Conservation (phyloP, 768 basidiomycete species). For the Mycena filopes region DNA sequence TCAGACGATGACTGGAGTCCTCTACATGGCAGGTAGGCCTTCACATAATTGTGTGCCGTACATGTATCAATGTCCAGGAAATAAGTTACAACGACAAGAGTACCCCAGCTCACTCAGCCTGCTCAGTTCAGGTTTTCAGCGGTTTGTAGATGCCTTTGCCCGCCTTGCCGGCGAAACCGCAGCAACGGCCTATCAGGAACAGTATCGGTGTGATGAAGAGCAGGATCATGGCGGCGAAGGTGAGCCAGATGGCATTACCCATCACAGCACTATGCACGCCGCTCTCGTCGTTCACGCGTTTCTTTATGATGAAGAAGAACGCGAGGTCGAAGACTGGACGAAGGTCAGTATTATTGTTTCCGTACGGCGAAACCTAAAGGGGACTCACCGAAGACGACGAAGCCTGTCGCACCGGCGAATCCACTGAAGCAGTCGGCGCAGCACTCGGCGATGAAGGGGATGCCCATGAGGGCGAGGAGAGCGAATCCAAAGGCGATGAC, state of each 20-base stretch:
- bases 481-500: constrained; percentile 29
- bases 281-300: constrained; percentile 59
- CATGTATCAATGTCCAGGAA: not conserved
- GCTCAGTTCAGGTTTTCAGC: constrained; percentile 3
- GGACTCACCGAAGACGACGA: constrained; percentile 62
- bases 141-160: constrained; percentile 27
- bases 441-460: constrained; percentile 69
- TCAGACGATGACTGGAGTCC: not conserved
- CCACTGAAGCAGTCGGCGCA: constrained; percentile 69
- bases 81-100: not conserved
- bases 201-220: constrained; percentile 60
- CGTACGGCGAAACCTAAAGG: too few relatives aligned
- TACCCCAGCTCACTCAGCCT: not conserved
- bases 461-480: constrained; percentile 39
- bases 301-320: constrained; percentile 75
- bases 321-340: constrained; percentile 68
- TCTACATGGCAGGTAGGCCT: not conserved
- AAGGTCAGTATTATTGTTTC: too few relatives aligned
- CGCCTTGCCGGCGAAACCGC: constrained; percentile 24
- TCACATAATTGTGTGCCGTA: not conserved
- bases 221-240: constrained; percentile 68
- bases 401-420: constrained; percentile 66
- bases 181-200: constrained; percentile 32
- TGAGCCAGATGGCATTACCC: constrained; percentile 79
- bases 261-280: constrained; percentile 66